These are phyloP conservation scores for Microdochium bolleyi DNA, from an alignment of 2,329 filamentous ascomycete genomes.

Conservation along the genomic window DNA sequence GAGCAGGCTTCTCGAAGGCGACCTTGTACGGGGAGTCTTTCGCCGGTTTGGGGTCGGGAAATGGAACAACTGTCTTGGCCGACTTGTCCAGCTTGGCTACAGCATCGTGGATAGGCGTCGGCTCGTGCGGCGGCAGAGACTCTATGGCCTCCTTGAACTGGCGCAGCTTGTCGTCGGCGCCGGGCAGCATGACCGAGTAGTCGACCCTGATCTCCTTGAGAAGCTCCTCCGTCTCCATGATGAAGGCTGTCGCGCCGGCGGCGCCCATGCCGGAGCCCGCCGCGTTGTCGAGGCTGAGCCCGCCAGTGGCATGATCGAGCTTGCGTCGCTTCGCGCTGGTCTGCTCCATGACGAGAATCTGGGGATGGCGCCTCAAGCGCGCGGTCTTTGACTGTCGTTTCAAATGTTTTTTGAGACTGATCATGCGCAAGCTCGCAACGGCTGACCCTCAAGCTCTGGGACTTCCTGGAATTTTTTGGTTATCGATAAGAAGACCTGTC, in stretches of 20 bases:
- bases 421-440: neutral
- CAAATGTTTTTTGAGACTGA: neutral
- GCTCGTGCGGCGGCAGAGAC: slow-evolving; percentile 37
- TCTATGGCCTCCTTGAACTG: slow-evolving; percentile 46
- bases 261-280: slow-evolving; percentile 27
- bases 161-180: slow-evolving; percentile 40
- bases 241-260: slow-evolving; percentile 40
- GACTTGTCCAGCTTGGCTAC: slow-evolving; percentile 57
- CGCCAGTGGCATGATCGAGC: slow-evolving; percentile 28
- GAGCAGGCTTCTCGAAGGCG: slow-evolving; percentile 64
- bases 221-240: slow-evolving; percentile 52
- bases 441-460: neutral
- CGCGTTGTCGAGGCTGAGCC: slow-evolving; percentile 29
- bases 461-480: slow-evolving; percentile 1
- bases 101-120: slow-evolving; percentile 55
- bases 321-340: slow-evolving; percentile 39
- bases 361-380: neutral
- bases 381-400: neutral
- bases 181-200: slow-evolving; percentile 38
- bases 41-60: slow-evolving; percentile 70
- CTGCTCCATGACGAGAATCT: slow-evolving; percentile 30
- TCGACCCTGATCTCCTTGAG: slow-evolving; percentile 46
- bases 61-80: slow-evolving; percentile 68
- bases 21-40: slow-evolving; percentile 77
- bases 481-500: slow-evolving; percentile 2